Evolutionary conservation across 1,139 yeast genomes (phyloP).

Genomic region (Debaryomycetaceae sp.): DNA sequence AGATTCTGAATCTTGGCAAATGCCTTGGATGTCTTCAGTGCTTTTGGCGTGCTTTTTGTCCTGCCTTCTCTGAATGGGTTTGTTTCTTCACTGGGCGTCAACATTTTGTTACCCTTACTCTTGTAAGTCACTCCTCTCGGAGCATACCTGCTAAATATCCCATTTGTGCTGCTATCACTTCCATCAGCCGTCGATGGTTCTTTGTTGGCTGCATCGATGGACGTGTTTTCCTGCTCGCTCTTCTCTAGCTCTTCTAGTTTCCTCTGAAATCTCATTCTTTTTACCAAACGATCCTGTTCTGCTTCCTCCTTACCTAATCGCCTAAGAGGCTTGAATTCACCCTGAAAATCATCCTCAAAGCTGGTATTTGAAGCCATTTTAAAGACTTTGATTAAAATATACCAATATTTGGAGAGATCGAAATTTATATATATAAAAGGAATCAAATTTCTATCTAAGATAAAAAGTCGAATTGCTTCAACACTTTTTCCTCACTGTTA

Average conservation of each 20-base stretch:
- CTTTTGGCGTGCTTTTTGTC: neutral
- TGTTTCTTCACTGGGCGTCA: neutral
- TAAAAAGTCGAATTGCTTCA: too few relatives aligned
- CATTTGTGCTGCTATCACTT: neutral
- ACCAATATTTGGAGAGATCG: neutral
- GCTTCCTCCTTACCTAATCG: conserved; percentile 19
- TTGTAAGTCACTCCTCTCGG: neutral
- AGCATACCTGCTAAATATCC: neutral
- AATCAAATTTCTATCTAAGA: too few relatives aligned
- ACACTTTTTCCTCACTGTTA: too few relatives aligned
- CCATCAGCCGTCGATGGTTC: neutral
- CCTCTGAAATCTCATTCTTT: conserved; percentile 12
- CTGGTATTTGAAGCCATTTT: conserved; percentile 3
- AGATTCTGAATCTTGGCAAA: conserved; percentile 1
- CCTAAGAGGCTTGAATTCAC: conserved; percentile 28
- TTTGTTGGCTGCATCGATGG: neutral
- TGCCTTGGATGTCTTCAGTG: neutral
- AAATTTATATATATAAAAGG: neutral
- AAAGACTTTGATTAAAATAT: neutral
- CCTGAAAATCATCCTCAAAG: conserved; percentile 22
- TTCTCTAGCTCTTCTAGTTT: conserved; percentile 6
- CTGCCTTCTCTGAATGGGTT: neutral
- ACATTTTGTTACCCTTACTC: neutral
- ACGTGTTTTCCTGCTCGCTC: neutral
- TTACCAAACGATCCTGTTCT: conserved; percentile 16